Base-by-base conservation (phyloP, 2,329 filamentous ascomycete genomes). In the Lasiodiplodia hormozganensis region DNA sequence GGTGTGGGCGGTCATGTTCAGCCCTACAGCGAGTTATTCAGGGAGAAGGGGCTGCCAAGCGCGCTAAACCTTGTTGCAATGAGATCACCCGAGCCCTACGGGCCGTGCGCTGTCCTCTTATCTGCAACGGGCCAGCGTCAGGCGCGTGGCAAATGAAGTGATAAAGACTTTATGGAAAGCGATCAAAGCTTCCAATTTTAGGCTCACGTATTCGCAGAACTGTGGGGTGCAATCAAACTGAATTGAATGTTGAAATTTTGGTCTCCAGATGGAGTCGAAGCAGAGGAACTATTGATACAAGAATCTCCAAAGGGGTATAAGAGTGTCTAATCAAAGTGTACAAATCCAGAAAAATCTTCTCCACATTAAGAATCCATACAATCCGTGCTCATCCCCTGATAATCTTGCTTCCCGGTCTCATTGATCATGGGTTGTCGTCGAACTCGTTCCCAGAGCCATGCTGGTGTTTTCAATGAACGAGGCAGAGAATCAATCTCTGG, bases 381-480 rank as follows among this genome's bases (percentile, higher is more conserved):
- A 64, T 64, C 60, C 43, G 28, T 64, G n/a, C 14, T n/a, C 60
- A 31, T 53, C 60, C 60, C 60, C 60, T 38, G 43, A 8, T 28
- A 23, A 7, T 34, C 18, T 60, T 25, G 18, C 57, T 23, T 60
- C 43, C 23, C 57, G 65, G 53, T 58, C 60, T 67, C 65, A 31
- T 67, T 60, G 65, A 67, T 67, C 65, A 16, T 67, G 40, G 56
- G 43, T 66, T 34, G 21, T 64, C 65, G 34, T 67, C 43, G 53
- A 67, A n/a, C 65, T 67, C 65, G 43, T 60, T 68, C 38, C 66
- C 66, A 68, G 66, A 62, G 36, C 56, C 66, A 49, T 31, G 66
- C 66, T 68, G 66, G 66, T 57, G 21, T 52, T 40, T 67, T 14
- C 52, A 34, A 57, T 31, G 52, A 47, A 58, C 47, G 62, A 65